Evolutionary conservation across 2,329 filamentous ascomycete species (phyloP).

Genomic region (Aspergillus fumigatiaffinis): DNA sequence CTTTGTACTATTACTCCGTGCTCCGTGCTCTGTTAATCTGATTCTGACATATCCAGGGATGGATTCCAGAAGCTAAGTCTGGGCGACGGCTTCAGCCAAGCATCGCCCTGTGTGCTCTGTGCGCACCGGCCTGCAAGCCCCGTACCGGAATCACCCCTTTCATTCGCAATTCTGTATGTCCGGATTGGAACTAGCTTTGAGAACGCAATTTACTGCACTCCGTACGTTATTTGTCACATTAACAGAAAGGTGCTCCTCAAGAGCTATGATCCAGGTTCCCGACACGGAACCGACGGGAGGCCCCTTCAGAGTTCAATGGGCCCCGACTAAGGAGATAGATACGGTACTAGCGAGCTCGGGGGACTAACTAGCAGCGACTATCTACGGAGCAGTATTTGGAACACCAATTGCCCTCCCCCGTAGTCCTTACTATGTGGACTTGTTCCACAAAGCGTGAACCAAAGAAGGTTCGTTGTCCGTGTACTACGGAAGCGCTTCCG

Average conservation of each 20-base stretch:
- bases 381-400: neutral
- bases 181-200: neutral
- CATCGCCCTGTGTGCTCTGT: neutral
- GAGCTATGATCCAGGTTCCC: neutral
- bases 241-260: neutral
- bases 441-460: neutral
- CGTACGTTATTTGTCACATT: neutral
- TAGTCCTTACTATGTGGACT: neutral
- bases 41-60: neutral
- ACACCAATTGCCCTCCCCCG: neutral
- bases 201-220: neutral
- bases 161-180: neutral
- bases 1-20: neutral
- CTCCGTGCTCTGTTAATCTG: neutral
- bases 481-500: neutral
- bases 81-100: constrained; percentile 5
- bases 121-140: neutral
- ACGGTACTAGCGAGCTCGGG: neutral
- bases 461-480: neutral
- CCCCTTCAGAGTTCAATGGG: neutral
- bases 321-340: neutral
- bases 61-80: neutral
- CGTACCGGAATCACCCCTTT: neutral
- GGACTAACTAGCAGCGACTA: neutral
- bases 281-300: constrained; percentile 6